These are phyloP conservation scores for Metrosideros polymorpha DNA, from an alignment of 441 rosid species.

Conservation along the genomic window DNA sequence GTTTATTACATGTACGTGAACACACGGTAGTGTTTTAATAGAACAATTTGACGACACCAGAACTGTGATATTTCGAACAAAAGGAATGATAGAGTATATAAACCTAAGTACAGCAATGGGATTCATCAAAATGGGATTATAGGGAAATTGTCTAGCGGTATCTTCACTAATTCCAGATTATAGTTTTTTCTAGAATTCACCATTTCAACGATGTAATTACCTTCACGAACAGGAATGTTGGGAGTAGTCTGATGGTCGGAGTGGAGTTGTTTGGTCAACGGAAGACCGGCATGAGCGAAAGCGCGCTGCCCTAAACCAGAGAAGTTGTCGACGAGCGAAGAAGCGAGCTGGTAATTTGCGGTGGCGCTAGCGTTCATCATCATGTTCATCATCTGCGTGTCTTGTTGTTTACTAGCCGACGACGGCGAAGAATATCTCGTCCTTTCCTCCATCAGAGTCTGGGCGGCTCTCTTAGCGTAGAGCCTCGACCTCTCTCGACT, in stretches of 20 bases:
- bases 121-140: neutral
- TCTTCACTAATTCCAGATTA: neutral
- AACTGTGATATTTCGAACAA: neutral
- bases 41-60: neutral
- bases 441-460: slow-evolving; percentile 2
- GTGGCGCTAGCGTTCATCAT: neutral
- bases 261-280: neutral
- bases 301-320: neutral
- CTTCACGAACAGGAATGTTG: neutral
- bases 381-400: neutral
- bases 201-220: neutral
- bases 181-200: neutral
- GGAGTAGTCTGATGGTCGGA: neutral
- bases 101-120: neutral
- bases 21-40: neutral
- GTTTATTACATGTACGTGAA: neutral
- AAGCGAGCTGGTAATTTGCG: neutral
- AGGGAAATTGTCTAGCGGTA: neutral
- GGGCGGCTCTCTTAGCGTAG: slow-evolving; percentile 13
- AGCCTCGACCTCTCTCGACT: slow-evolving; percentile 3
- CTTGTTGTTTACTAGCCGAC: neutral
- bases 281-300: neutral
- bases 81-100: neutral
- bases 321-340: neutral
- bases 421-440: neutral